Evolutionary conservation across 768 basidiomycete species (phyloP).

Genomic region (Hortiboletus campestris): DNA sequence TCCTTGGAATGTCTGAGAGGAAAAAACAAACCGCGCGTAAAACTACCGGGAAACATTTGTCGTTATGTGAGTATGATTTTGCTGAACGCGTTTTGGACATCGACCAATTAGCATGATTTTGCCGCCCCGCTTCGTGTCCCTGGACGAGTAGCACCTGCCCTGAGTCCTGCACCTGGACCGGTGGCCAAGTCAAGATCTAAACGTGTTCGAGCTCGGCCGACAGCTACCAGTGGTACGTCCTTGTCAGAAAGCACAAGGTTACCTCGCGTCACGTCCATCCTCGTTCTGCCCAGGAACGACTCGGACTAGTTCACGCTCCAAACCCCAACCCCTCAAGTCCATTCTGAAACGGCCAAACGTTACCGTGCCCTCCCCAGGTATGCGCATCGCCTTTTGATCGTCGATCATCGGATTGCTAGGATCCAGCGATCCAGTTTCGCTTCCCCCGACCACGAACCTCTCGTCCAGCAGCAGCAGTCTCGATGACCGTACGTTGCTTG

Average conservation of each 20-base stretch:
- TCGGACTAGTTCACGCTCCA: neutral
- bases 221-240: neutral
- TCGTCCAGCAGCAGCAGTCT: neutral
- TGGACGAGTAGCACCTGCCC: conserved; percentile 1
- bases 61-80: conserved; percentile 4
- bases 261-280: neutral
- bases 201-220: neutral
- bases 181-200: neutral
- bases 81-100: neutral
- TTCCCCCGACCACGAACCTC: too few relatives aligned
- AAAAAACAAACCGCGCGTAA: conserved; percentile 22
- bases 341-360: neutral
- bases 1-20: conserved; percentile 1
- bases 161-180: neutral
- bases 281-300: neutral
- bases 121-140: neutral
- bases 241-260: neutral
- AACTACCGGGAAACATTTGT: conserved; percentile 12
- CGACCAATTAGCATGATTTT: neutral
- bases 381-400: neutral
- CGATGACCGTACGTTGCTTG: neutral
- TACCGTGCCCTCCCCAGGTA: conserved; percentile 3
- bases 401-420: neutral
- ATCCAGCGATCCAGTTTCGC: neutral
- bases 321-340: neutral